Conservation (phyloP, 2,329 filamentous ascomycete species). For the Alternaria sp. region DNA sequence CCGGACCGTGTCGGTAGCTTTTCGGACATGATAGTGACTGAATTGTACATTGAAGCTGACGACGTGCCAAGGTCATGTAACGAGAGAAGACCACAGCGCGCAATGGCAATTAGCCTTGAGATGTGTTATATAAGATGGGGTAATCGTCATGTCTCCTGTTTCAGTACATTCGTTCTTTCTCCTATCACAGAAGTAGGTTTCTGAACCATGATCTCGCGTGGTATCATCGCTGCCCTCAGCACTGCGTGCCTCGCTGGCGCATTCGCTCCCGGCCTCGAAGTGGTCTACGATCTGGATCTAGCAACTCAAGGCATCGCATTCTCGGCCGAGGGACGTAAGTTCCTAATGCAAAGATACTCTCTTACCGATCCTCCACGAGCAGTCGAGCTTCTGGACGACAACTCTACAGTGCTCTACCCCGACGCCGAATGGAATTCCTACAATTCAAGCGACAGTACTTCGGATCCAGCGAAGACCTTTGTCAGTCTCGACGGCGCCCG, state of each 20-base stretch:
- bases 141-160: too few relatives aligned
- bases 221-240: background rate
- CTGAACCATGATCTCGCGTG: too few relatives aligned
- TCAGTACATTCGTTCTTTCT: too few relatives aligned
- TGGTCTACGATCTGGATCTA: background rate
- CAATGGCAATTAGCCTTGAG: background rate
- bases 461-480: background rate
- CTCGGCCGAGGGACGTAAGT: background rate
- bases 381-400: background rate
- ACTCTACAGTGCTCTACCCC: background rate
- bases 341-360: background rate
- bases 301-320: background rate
- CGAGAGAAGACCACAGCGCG: background rate
- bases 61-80: background rate
- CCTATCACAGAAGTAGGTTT: too few relatives aligned
- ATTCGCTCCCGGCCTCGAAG: background rate
- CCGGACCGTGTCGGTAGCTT: background rate
- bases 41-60: background rate
- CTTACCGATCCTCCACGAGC: background rate
- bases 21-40: background rate
- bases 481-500: background rate
- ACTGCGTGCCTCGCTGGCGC: background rate
- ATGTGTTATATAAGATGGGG: background rate
- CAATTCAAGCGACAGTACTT: background rate
- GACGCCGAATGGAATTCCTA: background rate